Conservation (phyloP, 2,329 filamentous ascomycete genomes). For the Fusarium sp. region DNA sequence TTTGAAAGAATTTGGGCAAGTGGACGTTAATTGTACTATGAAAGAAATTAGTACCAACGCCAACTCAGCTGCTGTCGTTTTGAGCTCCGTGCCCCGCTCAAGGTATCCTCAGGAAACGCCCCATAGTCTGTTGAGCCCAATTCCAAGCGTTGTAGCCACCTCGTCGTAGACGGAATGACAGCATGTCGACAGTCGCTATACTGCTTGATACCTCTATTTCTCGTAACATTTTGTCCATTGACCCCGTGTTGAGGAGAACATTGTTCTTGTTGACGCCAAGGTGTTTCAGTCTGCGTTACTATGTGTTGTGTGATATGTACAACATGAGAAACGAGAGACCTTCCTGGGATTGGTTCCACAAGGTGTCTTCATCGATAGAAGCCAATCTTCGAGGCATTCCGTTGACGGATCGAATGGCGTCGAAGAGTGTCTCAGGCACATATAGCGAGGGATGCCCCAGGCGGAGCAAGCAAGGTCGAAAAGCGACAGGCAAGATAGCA, state of each 20-base stretch:
- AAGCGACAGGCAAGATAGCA: constrained; percentile 18
- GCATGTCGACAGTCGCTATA: not conserved
- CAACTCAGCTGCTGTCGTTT: constrained; percentile 27
- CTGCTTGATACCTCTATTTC: not conserved
- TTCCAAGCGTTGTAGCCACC: not conserved
- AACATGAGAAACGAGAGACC: not conserved
- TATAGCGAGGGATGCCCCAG: not conserved
- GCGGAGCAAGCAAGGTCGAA: constrained; percentile 9
- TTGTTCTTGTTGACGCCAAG: not conserved
- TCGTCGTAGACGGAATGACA: not conserved
- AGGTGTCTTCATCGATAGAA: not conserved
- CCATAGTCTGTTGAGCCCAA: constrained; percentile 4
- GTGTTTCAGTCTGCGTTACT: not conserved
- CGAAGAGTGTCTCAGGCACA: not conserved
- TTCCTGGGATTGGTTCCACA: no score
- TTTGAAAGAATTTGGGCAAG: constrained; percentile 44
- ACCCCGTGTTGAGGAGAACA: not conserved
- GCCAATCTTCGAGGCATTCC: not conserved
- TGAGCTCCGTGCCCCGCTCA: constrained; percentile 39
- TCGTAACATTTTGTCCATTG: not conserved
- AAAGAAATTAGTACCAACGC: constrained; percentile 40
- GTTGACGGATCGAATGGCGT: not conserved
- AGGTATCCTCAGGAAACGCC: constrained; percentile 18
- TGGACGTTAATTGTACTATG: constrained; percentile 43
- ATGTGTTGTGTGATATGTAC: not conserved